These are phyloP conservation scores for Boeremia exigua DNA, from an alignment of 2,329 filamentous ascomycete species.

Conservation along the genomic window DNA sequence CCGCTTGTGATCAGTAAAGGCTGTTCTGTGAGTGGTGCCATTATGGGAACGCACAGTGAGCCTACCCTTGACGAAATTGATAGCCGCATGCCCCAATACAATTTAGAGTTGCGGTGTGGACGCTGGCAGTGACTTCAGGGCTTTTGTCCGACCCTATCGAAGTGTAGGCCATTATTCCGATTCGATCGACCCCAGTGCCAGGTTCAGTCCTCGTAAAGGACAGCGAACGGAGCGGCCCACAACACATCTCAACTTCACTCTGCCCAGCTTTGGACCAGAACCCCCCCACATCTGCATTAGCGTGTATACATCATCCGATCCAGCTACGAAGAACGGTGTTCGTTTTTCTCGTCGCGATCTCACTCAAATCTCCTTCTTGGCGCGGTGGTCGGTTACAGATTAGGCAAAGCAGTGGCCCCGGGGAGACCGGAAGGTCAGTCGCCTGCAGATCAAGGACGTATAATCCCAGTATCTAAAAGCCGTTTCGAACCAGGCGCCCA, in stretches of 20 bases:
- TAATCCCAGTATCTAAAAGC: conserved; percentile 1
- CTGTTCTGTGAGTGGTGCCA: background rate
- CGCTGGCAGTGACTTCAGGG: background rate
- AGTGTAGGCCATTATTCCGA: background rate
- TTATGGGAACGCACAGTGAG: background rate
- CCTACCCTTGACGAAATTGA: background rate
- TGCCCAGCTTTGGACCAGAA: background rate
- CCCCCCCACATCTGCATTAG: conserved; percentile 7
- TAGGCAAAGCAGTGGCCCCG: conserved; percentile 9
- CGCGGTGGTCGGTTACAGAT: background rate
- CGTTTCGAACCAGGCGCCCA: conserved; percentile 10
- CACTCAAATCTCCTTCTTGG: background rate
- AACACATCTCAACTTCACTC: background rate
- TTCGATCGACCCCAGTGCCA: conserved; percentile 3
- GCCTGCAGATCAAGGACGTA: conserved; percentile 11
- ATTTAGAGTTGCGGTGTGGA: conserved; percentile 8
- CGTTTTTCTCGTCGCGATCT: conserved; percentile 15
- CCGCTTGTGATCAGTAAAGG: background rate
- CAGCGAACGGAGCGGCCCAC: conserved; percentile 15
- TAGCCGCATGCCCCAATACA: background rate
- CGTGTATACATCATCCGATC: conserved; percentile 17
- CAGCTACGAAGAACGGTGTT: conserved; percentile 7
- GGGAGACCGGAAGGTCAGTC: conserved; percentile 5
- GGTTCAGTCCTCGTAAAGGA: conserved; percentile 5
- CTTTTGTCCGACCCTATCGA: background rate